Evolutionary conservation across 2,329 filamentous ascomycete species (phyloP).

Genomic region (Sporothrix variecibatus): DNA sequence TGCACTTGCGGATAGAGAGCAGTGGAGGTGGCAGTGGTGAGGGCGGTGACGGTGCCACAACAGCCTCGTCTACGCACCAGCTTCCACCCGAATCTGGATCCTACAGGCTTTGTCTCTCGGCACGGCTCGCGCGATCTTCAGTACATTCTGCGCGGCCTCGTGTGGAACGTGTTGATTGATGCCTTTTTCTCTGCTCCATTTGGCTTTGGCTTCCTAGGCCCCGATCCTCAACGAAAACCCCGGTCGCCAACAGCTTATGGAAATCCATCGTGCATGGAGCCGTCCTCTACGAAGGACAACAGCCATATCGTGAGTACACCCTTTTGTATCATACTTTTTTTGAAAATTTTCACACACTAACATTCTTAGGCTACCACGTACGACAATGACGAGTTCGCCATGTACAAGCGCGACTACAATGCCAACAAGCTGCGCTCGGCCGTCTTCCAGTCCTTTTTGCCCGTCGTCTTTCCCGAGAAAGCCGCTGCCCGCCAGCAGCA

Average conservation of each 20-base stretch:
- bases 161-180: slow-evolving; percentile 32
- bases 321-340: too few relatives aligned
- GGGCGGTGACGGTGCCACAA: background rate
- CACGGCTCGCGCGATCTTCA: slow-evolving; percentile 28
- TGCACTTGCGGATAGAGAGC: slow-evolving; percentile 17
- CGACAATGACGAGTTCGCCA: slow-evolving; percentile 25
- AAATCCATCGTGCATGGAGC: slow-evolving; percentile 30
- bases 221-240: slow-evolving; percentile 12
- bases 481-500: slow-evolving; percentile 15
- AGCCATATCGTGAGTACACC: background rate
- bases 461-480: slow-evolving; percentile 28
- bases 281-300: slow-evolving; percentile 27
- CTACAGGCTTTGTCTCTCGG: slow-evolving; percentile 29
- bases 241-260: slow-evolving; percentile 26
- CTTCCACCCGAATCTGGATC: slow-evolving; percentile 29
- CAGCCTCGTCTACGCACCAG: background rate
- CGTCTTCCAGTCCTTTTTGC: slow-evolving; percentile 34
- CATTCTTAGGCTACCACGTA: background rate
- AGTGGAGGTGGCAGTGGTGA: background rate
- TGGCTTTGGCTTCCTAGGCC: slow-evolving; percentile 34
- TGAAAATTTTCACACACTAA: background rate
- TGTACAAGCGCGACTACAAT: slow-evolving; percentile 31
- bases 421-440: slow-evolving; percentile 35
- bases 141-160: slow-evolving; percentile 31
- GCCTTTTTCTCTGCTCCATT: slow-evolving; percentile 35